phyloP scores from a whole-genome alignment of 1,139 yeast genomes.

The Scheffersomyces quercinus region DNA sequence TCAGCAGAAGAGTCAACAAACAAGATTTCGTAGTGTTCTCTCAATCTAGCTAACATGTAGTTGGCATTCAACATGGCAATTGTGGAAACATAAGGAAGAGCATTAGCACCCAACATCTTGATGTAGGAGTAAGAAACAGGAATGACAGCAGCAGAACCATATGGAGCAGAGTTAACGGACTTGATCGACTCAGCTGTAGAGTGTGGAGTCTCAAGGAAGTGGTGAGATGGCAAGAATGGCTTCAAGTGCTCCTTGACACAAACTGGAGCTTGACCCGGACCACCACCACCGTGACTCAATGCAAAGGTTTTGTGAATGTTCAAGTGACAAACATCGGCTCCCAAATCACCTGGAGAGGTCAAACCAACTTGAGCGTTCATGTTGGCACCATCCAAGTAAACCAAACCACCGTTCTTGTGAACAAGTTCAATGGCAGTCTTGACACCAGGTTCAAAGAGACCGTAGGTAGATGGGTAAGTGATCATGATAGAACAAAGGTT shows the following conservation, averaged over 20 bases:
- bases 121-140: slow-evolving; percentile 95
- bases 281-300: slow-evolving; percentile 99
- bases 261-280: slow-evolving; percentile 98
- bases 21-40: slow-evolving; percentile 70
- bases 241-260: slow-evolving; percentile 84
- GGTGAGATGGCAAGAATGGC: slow-evolving; percentile 83
- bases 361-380: slow-evolving; percentile 99
- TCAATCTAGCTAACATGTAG: slow-evolving; percentile 82
- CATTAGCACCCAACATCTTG: slow-evolving; percentile 86
- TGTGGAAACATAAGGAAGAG: slow-evolving; percentile 81
- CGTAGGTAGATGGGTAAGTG: slow-evolving; percentile 96
- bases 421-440: slow-evolving; percentile 80
- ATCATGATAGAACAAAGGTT: slow-evolving; percentile 90
- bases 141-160: slow-evolving; percentile 89
- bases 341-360: slow-evolving; percentile 95
- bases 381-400: slow-evolving; percentile 96
- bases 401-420: slow-evolving; percentile 89
- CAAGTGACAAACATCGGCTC: slow-evolving; percentile 98
- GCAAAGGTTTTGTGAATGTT: slow-evolving; percentile 97
- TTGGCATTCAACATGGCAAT: slow-evolving; percentile 94
- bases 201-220: slow-evolving; percentile 59
- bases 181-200: slow-evolving; percentile 57
- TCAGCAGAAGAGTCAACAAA: slow-evolving; percentile 60
- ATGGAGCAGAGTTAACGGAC: slow-evolving; percentile 91
- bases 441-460: slow-evolving; percentile 91